These are phyloP conservation scores for Penicillium arizonense DNA, from an alignment of 495 filamentous ascomycete species.

Conservation along the genomic window DNA sequence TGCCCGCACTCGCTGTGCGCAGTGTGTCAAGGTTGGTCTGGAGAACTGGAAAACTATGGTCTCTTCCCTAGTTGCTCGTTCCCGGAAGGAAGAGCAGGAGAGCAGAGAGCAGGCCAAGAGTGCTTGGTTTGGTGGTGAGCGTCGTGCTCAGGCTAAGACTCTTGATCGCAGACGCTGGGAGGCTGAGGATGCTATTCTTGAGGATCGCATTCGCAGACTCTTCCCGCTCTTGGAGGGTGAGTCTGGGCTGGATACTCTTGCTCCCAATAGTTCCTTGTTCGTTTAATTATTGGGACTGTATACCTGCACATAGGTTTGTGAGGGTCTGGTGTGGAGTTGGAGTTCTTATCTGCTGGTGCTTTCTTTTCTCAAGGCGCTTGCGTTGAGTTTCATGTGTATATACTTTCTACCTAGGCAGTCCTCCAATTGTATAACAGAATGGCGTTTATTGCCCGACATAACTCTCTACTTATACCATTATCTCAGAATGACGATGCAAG, in stretches of 20 bases:
- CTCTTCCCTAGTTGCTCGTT: slow-evolving; percentile 46
- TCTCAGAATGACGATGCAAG: too few relatives aligned
- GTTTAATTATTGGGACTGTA: slow-evolving; percentile 24
- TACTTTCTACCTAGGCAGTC: too few relatives aligned
- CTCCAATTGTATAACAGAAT: too few relatives aligned
- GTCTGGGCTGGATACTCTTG: slow-evolving; percentile 26
- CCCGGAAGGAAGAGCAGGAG: slow-evolving; percentile 44
- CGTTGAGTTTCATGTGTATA: too few relatives aligned
- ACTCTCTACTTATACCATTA: too few relatives aligned
- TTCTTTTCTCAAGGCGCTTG: too few relatives aligned
- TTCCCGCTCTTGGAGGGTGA: slow-evolving; percentile 35
- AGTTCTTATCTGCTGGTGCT: not conserved
- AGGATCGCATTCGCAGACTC: slow-evolving; percentile 37
- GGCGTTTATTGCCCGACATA: too few relatives aligned
- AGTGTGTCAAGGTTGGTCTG: slow-evolving; percentile 70
- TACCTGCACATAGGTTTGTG: not conserved
- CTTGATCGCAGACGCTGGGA: slow-evolving; percentile 37
- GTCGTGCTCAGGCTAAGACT: slow-evolving; percentile 23
- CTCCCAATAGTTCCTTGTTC: slow-evolving; percentile 37
- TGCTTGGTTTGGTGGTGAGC: slow-evolving; percentile 51
- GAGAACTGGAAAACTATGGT: slow-evolving; percentile 78
- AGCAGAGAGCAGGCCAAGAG: slow-evolving; percentile 32
- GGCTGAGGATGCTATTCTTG: slow-evolving; percentile 37
- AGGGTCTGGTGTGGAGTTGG: not conserved
- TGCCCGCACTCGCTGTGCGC: slow-evolving; percentile 57